Evolutionary conservation across 129 eudicot species (phyloP), one percentile per base, ranked within the genome.

Genomic region (Solidago caesia): DNA sequence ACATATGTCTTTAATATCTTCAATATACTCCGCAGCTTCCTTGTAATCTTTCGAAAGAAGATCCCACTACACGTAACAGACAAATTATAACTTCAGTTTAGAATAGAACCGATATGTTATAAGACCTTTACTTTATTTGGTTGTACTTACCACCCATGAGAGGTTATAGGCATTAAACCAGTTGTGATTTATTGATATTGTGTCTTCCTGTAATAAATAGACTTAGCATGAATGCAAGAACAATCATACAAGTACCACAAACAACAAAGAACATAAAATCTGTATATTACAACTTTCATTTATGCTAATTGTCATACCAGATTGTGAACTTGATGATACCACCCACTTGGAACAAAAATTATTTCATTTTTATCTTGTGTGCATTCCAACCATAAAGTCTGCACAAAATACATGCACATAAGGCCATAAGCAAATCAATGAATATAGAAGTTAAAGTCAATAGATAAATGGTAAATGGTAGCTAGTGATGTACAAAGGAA

Each of bases 241-340:
- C 47, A 44, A 59, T 71, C 63, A 66, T 44, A 48, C 55, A 71
- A 72, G 68, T 27, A 72, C 39, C 75, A 65, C 71, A 74, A 80
- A 57, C 25, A 55, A 11, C 12, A 14, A 5, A 29, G 0, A 61
- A 4, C 9, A 55, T 55, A 55, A 66, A 52, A 13, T 60, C 12
- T 44, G 53, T 47, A 41, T 25, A 27, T 58, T 39, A 2, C 63
- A 7, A 48, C 48, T 45, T 27, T 64, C 26, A 25, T 25, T 59
- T 60, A 44, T 26, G 69, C 13, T 8, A 64, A 5, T 15, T 43
- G 53, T 53, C 46, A 33, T 89, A 95, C 99, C 99, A 91, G 83
- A 85, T 95, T 95, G 70, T 91, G 90, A 77, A 95, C 99, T 81
- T 95, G 99, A 83, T 95, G 99, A 81, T 87, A 95, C 97, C 99